phyloP scores from a whole-genome alignment of 345 rosid species.

The Raphanus sativus region DNA sequence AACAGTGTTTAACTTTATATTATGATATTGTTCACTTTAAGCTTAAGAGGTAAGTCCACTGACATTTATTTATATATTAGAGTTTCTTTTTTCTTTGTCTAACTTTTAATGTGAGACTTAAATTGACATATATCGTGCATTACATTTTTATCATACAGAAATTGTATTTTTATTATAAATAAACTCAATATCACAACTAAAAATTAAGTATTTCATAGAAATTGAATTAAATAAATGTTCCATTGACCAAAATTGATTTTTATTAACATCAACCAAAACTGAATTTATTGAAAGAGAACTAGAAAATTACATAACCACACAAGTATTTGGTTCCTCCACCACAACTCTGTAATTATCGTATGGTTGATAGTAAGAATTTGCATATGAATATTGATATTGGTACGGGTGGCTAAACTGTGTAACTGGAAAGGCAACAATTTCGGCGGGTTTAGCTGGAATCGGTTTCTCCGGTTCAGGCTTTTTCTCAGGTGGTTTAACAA shows the following conservation, averaged over 20 bases:
- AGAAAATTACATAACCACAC: constrained; percentile 29
- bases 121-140: too few species aligned
- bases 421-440: constrained; percentile 17
- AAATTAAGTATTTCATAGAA: background rate
- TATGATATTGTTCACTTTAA: too few species aligned
- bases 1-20: too few species aligned
- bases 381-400: constrained; percentile 4
- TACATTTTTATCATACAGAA: background rate
- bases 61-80: too few species aligned
- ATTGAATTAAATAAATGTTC: background rate
- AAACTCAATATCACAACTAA: background rate
- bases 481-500: background rate
- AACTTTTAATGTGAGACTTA: too few species aligned
- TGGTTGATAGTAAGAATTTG: constrained; percentile 20
- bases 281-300: background rate
- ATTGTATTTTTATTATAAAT: background rate
- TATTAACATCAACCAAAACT: background rate
- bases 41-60: too few species aligned
- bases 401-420: background rate
- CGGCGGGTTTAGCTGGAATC: background rate
- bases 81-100: too few species aligned
- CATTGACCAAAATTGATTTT: too few species aligned
- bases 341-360: background rate
- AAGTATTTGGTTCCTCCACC: constrained; percentile 9
- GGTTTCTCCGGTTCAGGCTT: constrained; percentile 21